Percentiles rank a stretch among this genome's conserved stretches.
phyloP scores from a whole-genome alignment of 495 filamentous ascomycete genomes.

The Terfezia claveryi region DNA sequence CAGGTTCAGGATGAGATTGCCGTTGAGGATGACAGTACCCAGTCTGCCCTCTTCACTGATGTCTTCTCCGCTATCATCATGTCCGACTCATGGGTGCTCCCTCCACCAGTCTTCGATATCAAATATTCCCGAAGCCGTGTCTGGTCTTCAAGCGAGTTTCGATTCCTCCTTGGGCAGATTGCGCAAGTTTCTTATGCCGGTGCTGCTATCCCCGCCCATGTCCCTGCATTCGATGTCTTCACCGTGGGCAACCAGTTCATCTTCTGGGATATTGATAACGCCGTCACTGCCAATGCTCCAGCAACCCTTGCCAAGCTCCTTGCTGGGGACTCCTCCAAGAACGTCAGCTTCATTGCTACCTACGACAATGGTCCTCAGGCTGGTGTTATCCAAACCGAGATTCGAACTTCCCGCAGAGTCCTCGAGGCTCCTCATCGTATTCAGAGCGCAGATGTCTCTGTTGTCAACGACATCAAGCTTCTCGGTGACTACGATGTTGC shows the following conservation, averaged over 20 bases:
- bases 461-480: constrained; percentile 57
- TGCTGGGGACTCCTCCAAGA: constrained; percentile 48
- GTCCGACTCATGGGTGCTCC: constrained; percentile 36
- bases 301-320: constrained; percentile 47
- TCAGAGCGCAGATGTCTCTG: constrained; percentile 53
- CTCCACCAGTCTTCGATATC: constrained; percentile 48
- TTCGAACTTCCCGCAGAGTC: constrained; percentile 58
- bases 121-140: constrained; percentile 67
- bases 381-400: constrained; percentile 61
- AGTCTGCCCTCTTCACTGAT: constrained; percentile 72
- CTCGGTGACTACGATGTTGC: constrained; percentile 53
- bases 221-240: constrained; percentile 15
- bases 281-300: constrained; percentile 39
- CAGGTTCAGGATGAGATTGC: constrained; percentile 27
- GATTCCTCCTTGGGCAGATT: constrained; percentile 39
- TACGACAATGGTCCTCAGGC: constrained; percentile 79
- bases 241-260: constrained; percentile 51
- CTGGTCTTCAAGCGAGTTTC: constrained; percentile 57
- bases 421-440: constrained; percentile 68
- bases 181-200: constrained; percentile 6
- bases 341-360: constrained; percentile 49
- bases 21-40: constrained; percentile 43
- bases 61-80: constrained; percentile 69
- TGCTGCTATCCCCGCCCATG: constrained; percentile 20
- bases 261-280: constrained; percentile 83